These are phyloP conservation scores for Penicillium fuscoglaucum DNA, from an alignment of 2,329 filamentous ascomycete species.

Conservation along the genomic window DNA sequence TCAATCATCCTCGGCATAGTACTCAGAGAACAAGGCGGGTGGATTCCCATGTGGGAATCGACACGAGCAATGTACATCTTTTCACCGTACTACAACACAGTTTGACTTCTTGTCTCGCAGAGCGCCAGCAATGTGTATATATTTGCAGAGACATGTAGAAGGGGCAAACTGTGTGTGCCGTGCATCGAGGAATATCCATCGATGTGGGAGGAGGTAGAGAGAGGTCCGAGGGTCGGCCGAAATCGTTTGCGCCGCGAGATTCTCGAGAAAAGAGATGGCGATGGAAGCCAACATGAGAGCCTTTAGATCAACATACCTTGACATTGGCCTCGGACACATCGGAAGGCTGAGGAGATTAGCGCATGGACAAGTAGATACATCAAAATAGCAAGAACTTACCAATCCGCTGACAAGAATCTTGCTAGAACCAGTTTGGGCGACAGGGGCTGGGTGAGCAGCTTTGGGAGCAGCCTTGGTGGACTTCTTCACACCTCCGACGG, in stretches of 20 bases:
- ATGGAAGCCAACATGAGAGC: constrained; percentile 70
- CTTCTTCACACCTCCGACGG: constrained; percentile 85
- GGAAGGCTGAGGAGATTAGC: constrained; percentile 71
- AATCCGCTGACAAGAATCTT: constrained; percentile 99
- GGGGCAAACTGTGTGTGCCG: constrained; percentile 39
- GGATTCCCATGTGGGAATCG: constrained; percentile 56
- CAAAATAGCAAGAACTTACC: constrained; percentile 59
- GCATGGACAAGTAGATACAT: neutral
- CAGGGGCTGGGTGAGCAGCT: constrained; percentile 64
- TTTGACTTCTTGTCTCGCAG: constrained; percentile 56
- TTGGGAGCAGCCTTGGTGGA: constrained; percentile 49
- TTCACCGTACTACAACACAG: constrained; percentile 54
- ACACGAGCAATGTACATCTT: constrained; percentile 33
- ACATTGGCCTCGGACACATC: constrained; percentile 97
- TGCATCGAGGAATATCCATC: constrained; percentile 28
- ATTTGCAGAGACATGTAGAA: constrained; percentile 34
- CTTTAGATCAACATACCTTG: constrained; percentile 99
- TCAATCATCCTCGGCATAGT: constrained; percentile 33
- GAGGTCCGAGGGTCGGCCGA: constrained; percentile 33
- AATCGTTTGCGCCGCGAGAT: constrained; percentile 41
- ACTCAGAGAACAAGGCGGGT: constrained; percentile 31
- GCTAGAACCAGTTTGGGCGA: constrained; percentile 68
- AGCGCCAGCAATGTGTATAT: constrained; percentile 26
- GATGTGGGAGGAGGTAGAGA: constrained; percentile 26
- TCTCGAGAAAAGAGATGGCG: constrained; percentile 57